phyloP scores from a whole-genome alignment of 306 rosid species.

The Quercus parvula region DNA sequence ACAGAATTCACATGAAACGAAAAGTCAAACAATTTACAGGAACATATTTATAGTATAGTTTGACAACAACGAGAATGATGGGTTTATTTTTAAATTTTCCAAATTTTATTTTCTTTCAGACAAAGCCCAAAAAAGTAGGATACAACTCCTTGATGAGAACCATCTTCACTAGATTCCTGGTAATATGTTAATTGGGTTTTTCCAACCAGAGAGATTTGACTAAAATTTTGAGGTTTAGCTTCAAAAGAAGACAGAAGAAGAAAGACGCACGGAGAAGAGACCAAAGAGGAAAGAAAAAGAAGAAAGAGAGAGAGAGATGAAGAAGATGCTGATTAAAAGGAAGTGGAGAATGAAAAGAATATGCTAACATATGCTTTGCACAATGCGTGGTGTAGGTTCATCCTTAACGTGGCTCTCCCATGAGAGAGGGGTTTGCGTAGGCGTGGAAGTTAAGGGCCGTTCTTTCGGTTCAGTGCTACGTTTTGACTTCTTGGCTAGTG shows the following conservation, averaged over 20 bases:
- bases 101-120: neutral
- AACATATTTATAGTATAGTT: neutral
- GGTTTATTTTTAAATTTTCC: neutral
- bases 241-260: neutral
- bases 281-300: neutral
- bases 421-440: too few species aligned
- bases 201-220: neutral
- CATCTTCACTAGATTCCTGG: slow-evolving; percentile 8
- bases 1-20: too few species aligned
- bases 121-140: slow-evolving; percentile 15
- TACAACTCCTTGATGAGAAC: slow-evolving; percentile 49
- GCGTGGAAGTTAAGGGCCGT: too few species aligned
- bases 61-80: too few species aligned
- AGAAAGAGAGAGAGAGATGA: neutral
- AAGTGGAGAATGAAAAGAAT: neutral
- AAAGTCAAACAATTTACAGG: neutral
- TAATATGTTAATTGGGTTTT: neutral
- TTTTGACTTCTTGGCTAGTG: too few species aligned
- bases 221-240: neutral
- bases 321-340: neutral
- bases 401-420: too few species aligned
- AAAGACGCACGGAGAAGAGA: neutral
- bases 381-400: too few species aligned
- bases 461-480: too few species aligned
- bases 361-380: neutral